Conservation (phyloP, 495 filamentous ascomycete species). For the Hypomontagnella submonticulosa region DNA sequence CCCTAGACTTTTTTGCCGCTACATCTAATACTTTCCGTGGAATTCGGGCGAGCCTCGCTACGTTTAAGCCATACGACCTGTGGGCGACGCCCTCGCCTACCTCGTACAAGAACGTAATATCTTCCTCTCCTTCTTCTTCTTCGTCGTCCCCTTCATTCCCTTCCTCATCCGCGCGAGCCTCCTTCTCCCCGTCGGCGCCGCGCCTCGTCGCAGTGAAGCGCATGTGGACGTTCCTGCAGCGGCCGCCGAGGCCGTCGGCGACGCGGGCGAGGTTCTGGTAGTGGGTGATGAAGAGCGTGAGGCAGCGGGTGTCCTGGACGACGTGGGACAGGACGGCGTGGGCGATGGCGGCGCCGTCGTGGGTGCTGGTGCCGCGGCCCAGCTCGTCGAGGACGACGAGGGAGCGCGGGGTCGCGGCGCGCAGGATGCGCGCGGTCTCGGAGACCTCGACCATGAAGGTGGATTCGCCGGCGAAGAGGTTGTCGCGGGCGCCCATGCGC, state of each 20-base stretch:
- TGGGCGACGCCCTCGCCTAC: constrained; percentile 90
- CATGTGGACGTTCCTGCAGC: constrained; percentile 84
- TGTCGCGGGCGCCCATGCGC: constrained; percentile 96
- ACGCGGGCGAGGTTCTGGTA: constrained; percentile 86
- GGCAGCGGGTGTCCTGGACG: constrained; percentile 74
- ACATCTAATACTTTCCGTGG: constrained; percentile 79
- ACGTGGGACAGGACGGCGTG: constrained; percentile 89
- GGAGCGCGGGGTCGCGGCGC: constrained; percentile 80
- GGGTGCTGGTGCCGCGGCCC: constrained; percentile 89
- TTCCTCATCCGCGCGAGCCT: constrained; percentile 34
- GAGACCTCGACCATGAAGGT: constrained; percentile 99
- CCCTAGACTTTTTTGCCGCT: constrained; percentile 79
- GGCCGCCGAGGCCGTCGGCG: constrained; percentile 70
- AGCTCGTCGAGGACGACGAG: constrained; percentile 96
- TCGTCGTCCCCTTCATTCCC: no score
- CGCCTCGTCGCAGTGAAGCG: constrained; percentile 69
- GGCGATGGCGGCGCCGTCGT: constrained; percentile 96
- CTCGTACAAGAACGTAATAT: constrained; percentile 85
- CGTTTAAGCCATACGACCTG: constrained; percentile 93
- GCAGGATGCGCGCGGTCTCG: constrained; percentile 90
- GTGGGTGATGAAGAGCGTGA: constrained; percentile 96
- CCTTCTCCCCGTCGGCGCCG: constrained; percentile 34
- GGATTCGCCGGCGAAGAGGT: constrained; percentile 92
- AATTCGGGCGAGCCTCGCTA: constrained; percentile 86
- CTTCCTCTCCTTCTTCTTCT: constrained; percentile 55